Evolutionary conservation across 768 basidiomycete genomes (phyloP), one percentile per base, ranked within the genome.

Genomic region (Naganishia friedmannii): DNA sequence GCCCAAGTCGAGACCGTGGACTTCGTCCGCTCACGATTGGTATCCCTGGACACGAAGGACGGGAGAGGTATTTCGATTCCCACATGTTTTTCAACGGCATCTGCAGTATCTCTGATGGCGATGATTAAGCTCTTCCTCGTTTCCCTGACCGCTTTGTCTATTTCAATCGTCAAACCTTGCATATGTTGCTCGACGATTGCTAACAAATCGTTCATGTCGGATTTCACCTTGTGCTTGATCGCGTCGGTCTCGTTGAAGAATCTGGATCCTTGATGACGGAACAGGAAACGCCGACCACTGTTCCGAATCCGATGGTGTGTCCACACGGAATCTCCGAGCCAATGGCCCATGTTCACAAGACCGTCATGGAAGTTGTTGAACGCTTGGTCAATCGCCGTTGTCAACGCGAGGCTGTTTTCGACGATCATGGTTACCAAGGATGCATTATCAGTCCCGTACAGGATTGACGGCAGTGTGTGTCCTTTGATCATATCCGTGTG

Each of bases 1-100:
- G 60, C 60, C 60, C 60, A 63, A 37, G 21, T 63, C 7, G 60
- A 63, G 23, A 63, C 60, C 6, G 60, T 63, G 13, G 60, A 63
- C 42, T 45, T n/a, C 13, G 19, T 63, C 23, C 60, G 60, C 39
- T 46, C 28, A 7, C 60, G 42, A 15, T 42, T 34, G 15, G 39
- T 34, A 63, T 63, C 42, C 29, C 60, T 42, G 39, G 37, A 13
- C 3, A 45, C 60, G 23, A 63, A 63, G 15, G 34, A 28, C 19
- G 60, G 60, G 6, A 63, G 39, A 37, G 60, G 60, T 63, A 63
- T 26, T 17, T 63, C 60, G 60, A 63, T 28, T 12, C 60, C 39
- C 1, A 63, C 26, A 15, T 63, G 60, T 26, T 46, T 63, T 28
- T 63, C 60, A n/a, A 63, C 60, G 3, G 39, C 60, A 17, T 45